Base-by-base conservation (phyloP, 495 filamentous ascomycete species). In the Halenospora varia region DNA sequence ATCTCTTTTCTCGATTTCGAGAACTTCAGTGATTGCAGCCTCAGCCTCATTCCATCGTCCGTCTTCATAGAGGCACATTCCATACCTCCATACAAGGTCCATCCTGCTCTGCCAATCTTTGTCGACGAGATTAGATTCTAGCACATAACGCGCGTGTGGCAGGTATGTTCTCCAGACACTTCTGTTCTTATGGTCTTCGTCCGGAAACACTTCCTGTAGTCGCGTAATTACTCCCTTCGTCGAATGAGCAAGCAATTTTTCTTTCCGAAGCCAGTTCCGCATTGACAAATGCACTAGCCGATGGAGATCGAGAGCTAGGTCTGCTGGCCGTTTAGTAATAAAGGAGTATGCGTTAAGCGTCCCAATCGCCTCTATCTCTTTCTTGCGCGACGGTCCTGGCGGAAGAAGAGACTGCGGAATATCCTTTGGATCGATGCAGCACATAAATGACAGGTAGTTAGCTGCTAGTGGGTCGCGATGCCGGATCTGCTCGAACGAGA, bases 231-330 rank as follows among this genome's bases (percentile, higher is more conserved):
- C 70, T 29, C 68, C 53, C n/a, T 65, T 57, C 18, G 63, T 66
- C 57, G 68, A 75, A 2, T 51, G 26, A 13, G 57, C 48, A 40
- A 60, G 64, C 29, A 67, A 25, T 20, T 48, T 56, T 44, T 73
- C 60, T 3, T 60, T 61, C 19, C 48, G 46, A 29, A 79, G 66
- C 77, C 74, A 79, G 51, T 69, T 76, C 29, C 65, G 71, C 2
- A 67, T 70, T 15, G 70, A 67, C 13, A 80, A 39, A 53, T 78
- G 73, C 29, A 81, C 75, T 11, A 81, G 62, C 25, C 74, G 65
- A 66, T 81, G 77, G 54, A 80, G 56, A 40, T 71, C 62, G n/a
- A 73, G 17, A 2, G 25, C 29, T 39, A 19, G 9, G 26, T 46
- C 58, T 47, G 1, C 42, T 2, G 20, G 8, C 1, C 42, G 35